Evolutionary conservation across 2,329 filamentous ascomycete genomes (phyloP), one percentile per base, ranked within the genome.

Genomic region (Hawksworthiomyces lignivorus): DNA sequence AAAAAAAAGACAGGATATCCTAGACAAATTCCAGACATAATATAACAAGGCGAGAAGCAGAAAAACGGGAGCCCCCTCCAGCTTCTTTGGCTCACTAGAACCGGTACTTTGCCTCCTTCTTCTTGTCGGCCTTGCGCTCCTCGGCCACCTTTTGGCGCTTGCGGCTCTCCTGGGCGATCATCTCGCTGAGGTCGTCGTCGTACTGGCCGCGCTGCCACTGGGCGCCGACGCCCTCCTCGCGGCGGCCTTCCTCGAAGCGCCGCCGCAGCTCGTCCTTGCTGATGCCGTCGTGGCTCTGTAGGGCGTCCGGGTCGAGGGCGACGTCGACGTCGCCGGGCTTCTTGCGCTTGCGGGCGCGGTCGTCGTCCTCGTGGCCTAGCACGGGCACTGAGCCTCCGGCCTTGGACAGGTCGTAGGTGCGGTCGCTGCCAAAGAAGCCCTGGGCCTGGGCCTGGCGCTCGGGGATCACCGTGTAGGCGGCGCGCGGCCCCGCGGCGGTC

Each of bases 281-380:
- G 55, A 97, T 73, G 33, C 82, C 84, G 52, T 87, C 87, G 47
- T 82, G 75, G 30, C 76, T 72, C 50, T 78, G 78, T 46, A 98
- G 62, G 28, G 83, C 75, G 57, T 97, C 90, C 5, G 87, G 78
- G 54, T 97, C 88, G 49, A 98, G 79, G 19, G 88, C 87, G 21
- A 97, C 84, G 52, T 98, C 92, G 19, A 98, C 77, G 59, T 98
- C 92, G 30, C 90, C 92, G 4, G 85, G 89, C 74, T 96, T 95
- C 78, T 97, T 98, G 55, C 87, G 77, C 67, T 94, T 92, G 55
- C 86, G 70, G 19, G 63, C 73, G 19, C 62, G 72, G 43, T 88
- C 79, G 43, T 88, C 79, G 45, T 88, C 84, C 19, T 94, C 87
- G 49, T 78, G 75, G 10, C 89, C 92, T 4, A 98, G 75, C 3